Conservation (phyloP, 352 stramenopile genomes). For the Globisporangium irregulare region DNA sequence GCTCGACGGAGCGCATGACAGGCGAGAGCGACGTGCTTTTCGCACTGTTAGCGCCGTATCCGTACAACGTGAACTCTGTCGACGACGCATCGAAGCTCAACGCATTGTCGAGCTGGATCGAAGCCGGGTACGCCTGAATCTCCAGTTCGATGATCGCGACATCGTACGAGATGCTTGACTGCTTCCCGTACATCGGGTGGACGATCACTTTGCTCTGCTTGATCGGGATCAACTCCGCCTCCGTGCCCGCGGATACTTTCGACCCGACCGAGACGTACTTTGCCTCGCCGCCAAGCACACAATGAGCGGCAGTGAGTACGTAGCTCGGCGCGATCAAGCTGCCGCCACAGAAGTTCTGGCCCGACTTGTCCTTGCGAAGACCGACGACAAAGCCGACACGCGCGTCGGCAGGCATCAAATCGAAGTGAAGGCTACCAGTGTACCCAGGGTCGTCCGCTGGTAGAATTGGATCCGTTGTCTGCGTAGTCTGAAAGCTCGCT, state of each 20-base stretch:
- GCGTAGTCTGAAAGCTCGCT: background rate
- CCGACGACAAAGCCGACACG: conserved; percentile 35
- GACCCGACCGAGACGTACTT: conserved; percentile 35
- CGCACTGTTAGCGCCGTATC: conserved; percentile 33
- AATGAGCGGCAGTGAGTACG: conserved; percentile 44
- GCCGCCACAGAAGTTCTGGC: conserved; percentile 43
- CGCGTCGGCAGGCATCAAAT: conserved; percentile 15
- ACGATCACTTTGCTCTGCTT: conserved; percentile 26
- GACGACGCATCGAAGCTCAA: conserved; percentile 19
- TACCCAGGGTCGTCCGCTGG: conserved; percentile 12
- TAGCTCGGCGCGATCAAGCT: conserved; percentile 41
- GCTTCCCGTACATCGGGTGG: conserved; percentile 30
- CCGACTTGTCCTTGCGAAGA: conserved; percentile 24
- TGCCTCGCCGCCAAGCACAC: conserved; percentile 25
- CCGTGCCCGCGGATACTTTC: conserved; percentile 22
- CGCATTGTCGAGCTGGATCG: conserved; percentile 31
- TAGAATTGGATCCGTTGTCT: background rate
- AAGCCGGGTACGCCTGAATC: conserved; percentile 26
- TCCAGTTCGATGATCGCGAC: conserved; percentile 38
- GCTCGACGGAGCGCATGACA: conserved; percentile 25
- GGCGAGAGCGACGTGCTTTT: conserved; percentile 21
- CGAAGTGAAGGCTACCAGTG: conserved; percentile 19
- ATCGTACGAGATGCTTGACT: conserved; percentile 34
- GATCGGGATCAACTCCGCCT: conserved; percentile 33
- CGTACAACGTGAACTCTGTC: conserved; percentile 29